These are phyloP conservation scores for Cercospora citrullina DNA, from an alignment of 2,329 filamentous ascomycete genomes.

Conservation along the genomic window DNA sequence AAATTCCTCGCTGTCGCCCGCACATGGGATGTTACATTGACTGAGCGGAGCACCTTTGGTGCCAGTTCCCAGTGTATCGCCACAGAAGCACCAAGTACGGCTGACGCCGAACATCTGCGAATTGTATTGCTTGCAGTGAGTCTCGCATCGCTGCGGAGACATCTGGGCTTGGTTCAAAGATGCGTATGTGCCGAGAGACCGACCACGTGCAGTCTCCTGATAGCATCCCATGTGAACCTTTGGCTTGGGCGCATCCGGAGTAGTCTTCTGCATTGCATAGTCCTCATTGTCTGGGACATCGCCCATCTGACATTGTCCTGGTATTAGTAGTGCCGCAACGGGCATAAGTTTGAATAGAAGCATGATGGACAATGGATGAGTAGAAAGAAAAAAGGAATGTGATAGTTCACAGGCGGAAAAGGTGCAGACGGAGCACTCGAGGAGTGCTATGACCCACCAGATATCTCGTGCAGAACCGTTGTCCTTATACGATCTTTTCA, in stretches of 20 bases:
- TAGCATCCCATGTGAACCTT: neutral
- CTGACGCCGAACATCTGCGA: too few relatives aligned
- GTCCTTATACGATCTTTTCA: neutral
- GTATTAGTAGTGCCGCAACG: neutral
- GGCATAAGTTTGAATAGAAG: neutral
- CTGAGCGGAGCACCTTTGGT: too few relatives aligned
- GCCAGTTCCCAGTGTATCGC: too few relatives aligned
- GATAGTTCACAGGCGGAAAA: neutral
- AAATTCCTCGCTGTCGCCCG: too few relatives aligned
- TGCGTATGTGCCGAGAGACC: neutral
- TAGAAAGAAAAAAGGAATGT: neutral
- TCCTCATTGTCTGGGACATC: neutral
- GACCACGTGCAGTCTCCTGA: neutral
- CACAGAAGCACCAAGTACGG: too few relatives aligned
- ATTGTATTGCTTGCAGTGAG: too few relatives aligned
- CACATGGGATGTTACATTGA: too few relatives aligned
- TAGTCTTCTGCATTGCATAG: neutral
- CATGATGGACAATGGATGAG: neutral
- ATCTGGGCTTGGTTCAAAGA: neutral
- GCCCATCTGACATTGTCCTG: neutral
- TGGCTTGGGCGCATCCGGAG: neutral
- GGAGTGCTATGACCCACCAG: neutral
- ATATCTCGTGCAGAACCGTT: neutral
- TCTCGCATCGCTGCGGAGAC: neutral
- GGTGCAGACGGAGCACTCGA: neutral